Base-by-base conservation (phyloP, 257 asterid species). In the Coffea eugenioides region DNA sequence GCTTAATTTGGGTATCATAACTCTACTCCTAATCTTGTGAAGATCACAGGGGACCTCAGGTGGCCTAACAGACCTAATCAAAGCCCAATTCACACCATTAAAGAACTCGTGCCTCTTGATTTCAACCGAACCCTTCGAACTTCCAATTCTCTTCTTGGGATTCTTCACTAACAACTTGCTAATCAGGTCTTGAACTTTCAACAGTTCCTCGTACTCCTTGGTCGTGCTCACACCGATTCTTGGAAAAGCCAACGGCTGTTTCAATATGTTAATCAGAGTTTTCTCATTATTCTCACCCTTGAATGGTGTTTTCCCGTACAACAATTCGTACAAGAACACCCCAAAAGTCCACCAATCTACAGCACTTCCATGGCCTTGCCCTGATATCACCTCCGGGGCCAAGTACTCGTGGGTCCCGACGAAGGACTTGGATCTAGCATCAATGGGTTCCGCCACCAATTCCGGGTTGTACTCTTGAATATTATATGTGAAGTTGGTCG, bases 261-360 rank as follows among this genome's bases (percentile, higher is more conserved):
- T 94, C 67, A 93, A 78, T 8, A 93, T 92, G 49, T 91, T 93
- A 15, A 90, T 87, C 0, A 93, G 88, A 3, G 98, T 93, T 64
- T 86, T 87, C 86, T 92, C 98, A 9, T 92, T 92, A 79, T 91
- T 91, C 79, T 90, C 94, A 25, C 92, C 92, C 70, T 83, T 88
- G 46, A 91, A 93, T 0, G 98, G 98, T 0, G 97, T 93, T 74
- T 54, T 88, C 0, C 98, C 93, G 1, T 89, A 87, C 16, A 91
- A 81, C 2, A 93, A 79, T 79, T 93, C 97, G 80, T 80, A 93
- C 7, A 93, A 54, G 67, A 93, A 93, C 39, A 91, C 86, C 12
- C 97, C 97, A 4, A 89, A 82, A 0, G 97, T 91, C 97, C 97
- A 93, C 97, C 97, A 93, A 71, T 93, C 97, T 45, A 93, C 97